Evolutionary conservation across 2,329 filamentous ascomycete genomes (phyloP), one percentile per base, ranked within the genome.

Genomic region (Fusarium graminum): DNA sequence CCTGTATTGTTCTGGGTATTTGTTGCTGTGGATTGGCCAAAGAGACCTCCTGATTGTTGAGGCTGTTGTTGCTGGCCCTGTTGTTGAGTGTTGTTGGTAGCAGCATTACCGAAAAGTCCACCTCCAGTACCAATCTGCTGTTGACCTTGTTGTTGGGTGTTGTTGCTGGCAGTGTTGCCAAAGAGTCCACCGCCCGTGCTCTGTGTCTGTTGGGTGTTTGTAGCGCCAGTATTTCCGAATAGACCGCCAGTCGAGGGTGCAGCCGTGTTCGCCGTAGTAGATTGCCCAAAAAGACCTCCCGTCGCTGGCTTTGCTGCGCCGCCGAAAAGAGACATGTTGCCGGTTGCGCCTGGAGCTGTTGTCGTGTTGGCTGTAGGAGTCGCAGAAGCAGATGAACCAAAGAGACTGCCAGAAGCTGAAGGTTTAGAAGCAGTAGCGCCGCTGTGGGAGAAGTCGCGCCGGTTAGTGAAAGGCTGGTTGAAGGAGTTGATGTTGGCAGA

Each of bases 341-440:
- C 65, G 59, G 72, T 62, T 54, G 47, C 60, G 56, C 51, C 40
- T 56, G 72, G 64, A 16, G 74, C 65, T 59, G 69, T 50, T 32
- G 74, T 59, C 14, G 75, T 68, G 70, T 74, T 59, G 26, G 66
- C 66, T 47, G 71, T 65, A 26, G 72, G 66, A 26, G 39, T 53
- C 17, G 55, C 57, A 44, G 50, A 45, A 17, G 69, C 65, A 49
- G 67, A 61, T 41, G 76, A 75, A 45, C 79, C 78, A 61, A 81
- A 80, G 16, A 82, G 74, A 46, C 76, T 75, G 14, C 74, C 74
- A 19, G 77, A 60, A 38, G 77, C 74, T 30, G 79, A 69, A 46
- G 78, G 74, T 55, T 79, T 74, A 16, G 74, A 65, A 38, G 74
- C 65, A 49, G 74, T 51, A 17, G 69, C 52, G 39, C 68, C 67